These are phyloP conservation scores for Allomyces javanicus DNA, from an alignment of 192 early-diverging fungal genomes.

Conservation along the genomic window DNA sequence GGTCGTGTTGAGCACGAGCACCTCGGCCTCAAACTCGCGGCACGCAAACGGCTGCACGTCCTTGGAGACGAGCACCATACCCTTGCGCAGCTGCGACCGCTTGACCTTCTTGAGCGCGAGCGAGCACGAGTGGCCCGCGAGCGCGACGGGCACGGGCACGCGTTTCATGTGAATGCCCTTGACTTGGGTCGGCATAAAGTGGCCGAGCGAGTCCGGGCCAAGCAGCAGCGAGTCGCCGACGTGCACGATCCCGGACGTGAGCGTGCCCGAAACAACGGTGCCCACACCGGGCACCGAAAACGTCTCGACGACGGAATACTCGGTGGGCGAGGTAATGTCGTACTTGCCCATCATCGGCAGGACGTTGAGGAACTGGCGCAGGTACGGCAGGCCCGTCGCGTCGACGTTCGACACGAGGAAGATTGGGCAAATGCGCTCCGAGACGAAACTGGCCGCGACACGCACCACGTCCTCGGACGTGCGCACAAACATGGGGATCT, in stretches of 20 bases:
- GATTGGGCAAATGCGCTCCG: conserved; percentile 79
- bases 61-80: conserved; percentile 17
- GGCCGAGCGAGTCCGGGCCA: conserved; percentile 68
- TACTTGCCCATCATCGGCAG: conserved; percentile 44
- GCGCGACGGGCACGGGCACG: conserved; percentile 48
- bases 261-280: conserved; percentile 72
- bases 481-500: conserved; percentile 73
- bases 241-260: conserved; percentile 48
- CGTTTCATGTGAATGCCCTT: conserved; percentile 82
- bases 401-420: conserved; percentile 86
- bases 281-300: conserved; percentile 80
- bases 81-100: conserved; percentile 57
- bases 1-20: conserved; percentile 75
- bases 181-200: conserved; percentile 52
- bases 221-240: conserved; percentile 63
- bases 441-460: conserved; percentile 61
- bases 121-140: conserved; percentile 63
- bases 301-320: conserved; percentile 75
- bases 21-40: conserved; percentile 71
- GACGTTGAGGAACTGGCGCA: conserved; percentile 70
- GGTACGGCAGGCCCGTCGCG: conserved; percentile 49
- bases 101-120: conserved; percentile 75
- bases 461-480: conserved; percentile 52
- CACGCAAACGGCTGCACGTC: conserved; percentile 26
- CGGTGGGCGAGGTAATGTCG: conserved; percentile 34